phyloP scores from a whole-genome alignment of 805 yeast genomes.

The Tetrapisispora nanseiensis region DNA sequence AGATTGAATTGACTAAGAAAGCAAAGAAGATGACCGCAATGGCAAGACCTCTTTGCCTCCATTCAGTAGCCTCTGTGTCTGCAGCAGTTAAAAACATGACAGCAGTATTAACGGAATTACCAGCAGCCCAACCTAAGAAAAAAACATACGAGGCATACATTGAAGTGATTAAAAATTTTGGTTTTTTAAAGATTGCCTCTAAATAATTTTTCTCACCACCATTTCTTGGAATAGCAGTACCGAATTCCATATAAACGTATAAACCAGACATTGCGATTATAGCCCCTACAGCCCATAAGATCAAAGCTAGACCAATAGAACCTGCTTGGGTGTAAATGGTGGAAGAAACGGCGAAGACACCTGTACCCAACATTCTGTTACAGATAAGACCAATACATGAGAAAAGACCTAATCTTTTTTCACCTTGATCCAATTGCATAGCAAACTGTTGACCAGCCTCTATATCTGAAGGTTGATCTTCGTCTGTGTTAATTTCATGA shows the following conservation, averaged over 20 bases:
- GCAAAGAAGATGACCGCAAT: constrained; percentile 65
- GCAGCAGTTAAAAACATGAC: constrained; percentile 71
- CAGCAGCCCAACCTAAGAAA: constrained; percentile 78
- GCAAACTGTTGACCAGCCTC: constrained; percentile 25
- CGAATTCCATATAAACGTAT: constrained; percentile 71
- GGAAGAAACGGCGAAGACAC: constrained; percentile 65
- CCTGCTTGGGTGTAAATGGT: constrained; percentile 43
- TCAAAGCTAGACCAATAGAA: constrained; percentile 59
- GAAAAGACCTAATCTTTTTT: constrained; percentile 38
- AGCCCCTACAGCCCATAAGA: constrained; percentile 70
- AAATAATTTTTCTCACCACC: constrained; percentile 83
- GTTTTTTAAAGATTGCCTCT: constrained; percentile 60
- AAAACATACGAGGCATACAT: constrained; percentile 63
- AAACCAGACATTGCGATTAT: constrained; percentile 55
- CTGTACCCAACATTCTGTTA: constrained; percentile 68
- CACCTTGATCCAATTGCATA: constrained; percentile 33
- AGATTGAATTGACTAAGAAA: constrained; percentile 49
- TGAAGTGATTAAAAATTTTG: constrained; percentile 56
- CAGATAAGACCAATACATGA: constrained; percentile 58
- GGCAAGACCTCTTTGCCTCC: constrained; percentile 75
- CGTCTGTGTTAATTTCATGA: constrained; percentile 1
- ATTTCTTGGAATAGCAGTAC: constrained; percentile 66
- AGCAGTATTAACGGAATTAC: constrained; percentile 73
- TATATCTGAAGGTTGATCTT: constrained; percentile 9
- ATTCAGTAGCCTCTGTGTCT: constrained; percentile 51